Evolutionary conservation across 2,329 filamentous ascomycete species (phyloP).

Genomic region (Alternaria sp.): DNA sequence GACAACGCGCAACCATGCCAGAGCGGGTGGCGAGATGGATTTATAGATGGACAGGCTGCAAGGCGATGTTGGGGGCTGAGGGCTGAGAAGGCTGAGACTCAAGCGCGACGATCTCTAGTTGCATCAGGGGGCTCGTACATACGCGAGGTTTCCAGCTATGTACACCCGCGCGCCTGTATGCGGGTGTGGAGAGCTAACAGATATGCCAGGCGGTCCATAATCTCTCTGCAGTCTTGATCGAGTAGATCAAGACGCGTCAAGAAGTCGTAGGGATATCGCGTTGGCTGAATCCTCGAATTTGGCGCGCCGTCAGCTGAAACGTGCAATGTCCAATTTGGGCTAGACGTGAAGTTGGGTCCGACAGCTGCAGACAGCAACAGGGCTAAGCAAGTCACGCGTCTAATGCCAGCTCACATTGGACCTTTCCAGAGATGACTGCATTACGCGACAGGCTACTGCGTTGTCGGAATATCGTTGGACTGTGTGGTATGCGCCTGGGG

Average conservation of each 20-base stretch:
- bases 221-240: neutral
- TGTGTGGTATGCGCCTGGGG: neutral
- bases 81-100: conserved; percentile 6
- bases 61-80: conserved; percentile 9
- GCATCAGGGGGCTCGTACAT: neutral
- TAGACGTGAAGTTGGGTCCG: conserved; percentile 1
- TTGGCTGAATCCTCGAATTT: neutral
- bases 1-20: neutral
- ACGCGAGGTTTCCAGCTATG: conserved; percentile 1
- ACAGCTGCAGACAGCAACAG: neutral
- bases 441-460: neutral
- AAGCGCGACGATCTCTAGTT: conserved; percentile 1
- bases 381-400: neutral
- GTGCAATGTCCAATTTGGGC: neutral
- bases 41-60: conserved; percentile 5
- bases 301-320: conserved; percentile 9
- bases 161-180: neutral
- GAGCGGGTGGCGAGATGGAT: neutral
- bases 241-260: neutral
- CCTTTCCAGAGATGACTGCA: neutral
- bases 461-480: neutral
- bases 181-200: neutral
- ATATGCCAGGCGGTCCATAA: neutral
- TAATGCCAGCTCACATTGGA: neutral
- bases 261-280: neutral